Conservation (phyloP, 202 grass and related monocot genomes). For the Carex sylvatica region DNA sequence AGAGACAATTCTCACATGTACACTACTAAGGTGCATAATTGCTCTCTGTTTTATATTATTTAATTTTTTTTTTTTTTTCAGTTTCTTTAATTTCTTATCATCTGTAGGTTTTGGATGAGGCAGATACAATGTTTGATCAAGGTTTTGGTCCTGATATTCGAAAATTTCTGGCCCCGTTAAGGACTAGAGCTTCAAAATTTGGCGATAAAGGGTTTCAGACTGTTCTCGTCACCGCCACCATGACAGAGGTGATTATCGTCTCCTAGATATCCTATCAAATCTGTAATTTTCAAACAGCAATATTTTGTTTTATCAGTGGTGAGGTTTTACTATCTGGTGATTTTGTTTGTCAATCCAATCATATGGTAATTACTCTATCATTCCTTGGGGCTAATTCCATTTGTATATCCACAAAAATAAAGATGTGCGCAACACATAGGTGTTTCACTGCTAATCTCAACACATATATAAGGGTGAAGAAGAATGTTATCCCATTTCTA, state of each 20-base stretch:
- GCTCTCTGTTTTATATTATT: background rate
- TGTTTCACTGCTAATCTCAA: background rate
- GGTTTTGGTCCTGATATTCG: slow-evolving; percentile 83
- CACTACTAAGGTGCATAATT: background rate
- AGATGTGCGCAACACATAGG: background rate
- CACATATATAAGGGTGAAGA: background rate
- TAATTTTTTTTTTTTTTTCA: background rate
- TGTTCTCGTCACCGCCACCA: slow-evolving; percentile 85
- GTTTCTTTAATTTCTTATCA: background rate
- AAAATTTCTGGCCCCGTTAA: slow-evolving; percentile 89
- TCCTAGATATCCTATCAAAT: slow-evolving; percentile 1
- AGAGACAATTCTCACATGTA: background rate
- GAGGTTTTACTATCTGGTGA: background rate
- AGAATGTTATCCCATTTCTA: background rate
- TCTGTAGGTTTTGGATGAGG: slow-evolving; percentile 84
- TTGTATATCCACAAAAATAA: background rate
- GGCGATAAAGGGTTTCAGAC: slow-evolving; percentile 92
- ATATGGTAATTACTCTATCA: background rate
- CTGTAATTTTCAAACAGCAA: background rate
- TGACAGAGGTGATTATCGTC: slow-evolving; percentile 61
- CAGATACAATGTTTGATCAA: slow-evolving; percentile 99
- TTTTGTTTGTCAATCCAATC: background rate
- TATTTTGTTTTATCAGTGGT: background rate
- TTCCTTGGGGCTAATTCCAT: background rate
- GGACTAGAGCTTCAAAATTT: slow-evolving; percentile 64